Evolutionary conservation across 257 asterid species (phyloP).

Genomic region (Solanum neorickii): DNA sequence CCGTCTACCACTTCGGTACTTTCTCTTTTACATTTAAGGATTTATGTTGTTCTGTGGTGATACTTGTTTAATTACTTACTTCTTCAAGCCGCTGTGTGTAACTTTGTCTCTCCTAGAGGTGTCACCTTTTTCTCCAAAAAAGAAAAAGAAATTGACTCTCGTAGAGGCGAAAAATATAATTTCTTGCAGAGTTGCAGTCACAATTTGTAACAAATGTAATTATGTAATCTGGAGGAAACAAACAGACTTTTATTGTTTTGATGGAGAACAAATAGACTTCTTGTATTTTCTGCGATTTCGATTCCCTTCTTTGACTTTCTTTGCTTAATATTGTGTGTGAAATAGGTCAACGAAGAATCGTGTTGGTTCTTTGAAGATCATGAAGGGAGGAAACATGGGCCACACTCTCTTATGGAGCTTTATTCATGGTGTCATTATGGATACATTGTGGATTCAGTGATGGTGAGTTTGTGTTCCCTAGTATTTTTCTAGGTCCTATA

Average conservation of each 20-base stretch:
- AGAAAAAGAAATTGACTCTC: background rate
- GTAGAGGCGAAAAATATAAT: background rate
- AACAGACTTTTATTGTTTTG: background rate
- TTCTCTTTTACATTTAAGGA: background rate
- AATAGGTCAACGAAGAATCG: slow-evolving; percentile 50
- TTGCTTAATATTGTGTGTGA: background rate
- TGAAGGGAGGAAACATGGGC: slow-evolving; percentile 74
- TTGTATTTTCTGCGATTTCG: background rate
- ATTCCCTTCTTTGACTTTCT: background rate
- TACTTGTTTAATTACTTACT: background rate
- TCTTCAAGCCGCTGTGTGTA: background rate
- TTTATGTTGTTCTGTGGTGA: background rate
- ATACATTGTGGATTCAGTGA: slow-evolving; percentile 35
- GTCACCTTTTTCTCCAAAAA: background rate
- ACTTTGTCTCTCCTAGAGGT: background rate
- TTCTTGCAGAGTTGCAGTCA: background rate
- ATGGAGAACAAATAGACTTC: background rate
- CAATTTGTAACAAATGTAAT: background rate
- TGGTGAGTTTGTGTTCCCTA: slow-evolving; percentile 32
- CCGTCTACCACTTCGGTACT: slow-evolving; percentile 23
- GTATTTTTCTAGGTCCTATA: background rate
- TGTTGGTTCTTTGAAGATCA: slow-evolving; percentile 83
- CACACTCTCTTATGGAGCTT: slow-evolving; percentile 64
- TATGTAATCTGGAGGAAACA: background rate
- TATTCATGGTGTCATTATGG: slow-evolving; percentile 73